Base-by-base conservation (phyloP, 129 eudicot species). In the Flaveria brownii region DNA sequence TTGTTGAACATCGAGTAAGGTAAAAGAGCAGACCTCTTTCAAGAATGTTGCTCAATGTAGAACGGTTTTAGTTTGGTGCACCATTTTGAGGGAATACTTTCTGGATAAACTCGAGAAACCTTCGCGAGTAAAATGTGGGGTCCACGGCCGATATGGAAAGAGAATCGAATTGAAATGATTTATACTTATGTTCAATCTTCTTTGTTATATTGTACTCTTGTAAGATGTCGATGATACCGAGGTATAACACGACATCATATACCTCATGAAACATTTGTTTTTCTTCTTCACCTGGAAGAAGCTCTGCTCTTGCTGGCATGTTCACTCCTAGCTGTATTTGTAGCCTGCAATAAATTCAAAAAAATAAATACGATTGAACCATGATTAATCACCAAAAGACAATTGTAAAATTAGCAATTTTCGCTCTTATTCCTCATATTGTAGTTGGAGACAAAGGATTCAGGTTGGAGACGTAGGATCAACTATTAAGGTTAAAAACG, bases 241-340 rank as follows among this genome's bases (percentile, higher is more conserved):
- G 82, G 86, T 93, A 93, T 75, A 90, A 70, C 17, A 94, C 98
- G 25, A 93, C 98, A 61, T 90, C 96, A 33, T 90, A 90, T 36
- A 84, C 96, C 82, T 93, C 93, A 26, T 88, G 97, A 67, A 90
- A 93, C 84, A 86, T 81, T 77, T 78, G 81, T 22, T 66, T 72
- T 55, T 82, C 82, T 71, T 83, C 88, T 41, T 81, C 63, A 7
- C 86, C 96, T 11, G 86, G 88, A 43, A 85, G 88, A 14, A 73
- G 89, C 84, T 94, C 98, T 43, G 98, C 98, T 76, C 98, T 90
- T 71, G 98, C 96, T 46, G 98, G 98, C 98, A 93, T 90, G 87
- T 93, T 90, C 25, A 93, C 98, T 56, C 96, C 97, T 60, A 93
- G 91, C 76, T 93, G 98, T 78, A 93, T 93, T 80, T 93, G 98